These are phyloP conservation scores for Beauveria sp. DNA, from an alignment of 2,329 filamentous ascomycete species.

Conservation along the genomic window DNA sequence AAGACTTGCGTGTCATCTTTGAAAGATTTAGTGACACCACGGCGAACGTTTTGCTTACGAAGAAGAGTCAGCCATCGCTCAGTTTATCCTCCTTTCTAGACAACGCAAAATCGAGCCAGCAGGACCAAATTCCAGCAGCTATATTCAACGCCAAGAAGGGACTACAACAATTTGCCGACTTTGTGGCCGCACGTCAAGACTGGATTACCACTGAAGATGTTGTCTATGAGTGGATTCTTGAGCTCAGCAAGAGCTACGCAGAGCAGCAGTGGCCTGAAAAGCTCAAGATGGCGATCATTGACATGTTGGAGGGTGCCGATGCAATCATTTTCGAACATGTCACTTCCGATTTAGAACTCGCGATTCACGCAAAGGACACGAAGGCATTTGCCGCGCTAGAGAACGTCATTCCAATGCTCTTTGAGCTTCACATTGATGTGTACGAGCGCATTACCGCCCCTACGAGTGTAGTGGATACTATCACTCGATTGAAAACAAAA, in stretches of 20 bases:
- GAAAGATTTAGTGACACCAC: constrained; percentile 44
- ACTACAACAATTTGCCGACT: constrained; percentile 42
- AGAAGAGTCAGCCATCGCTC: constrained; percentile 43
- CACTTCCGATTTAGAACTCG: constrained; percentile 32
- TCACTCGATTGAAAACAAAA: constrained; percentile 40
- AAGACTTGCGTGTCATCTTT: constrained; percentile 43
- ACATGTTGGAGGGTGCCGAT: constrained; percentile 48
- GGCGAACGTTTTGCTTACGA: constrained; percentile 44
- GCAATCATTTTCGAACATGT: constrained; percentile 42
- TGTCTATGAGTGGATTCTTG: constrained; percentile 49
- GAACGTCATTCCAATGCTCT: constrained; percentile 47
- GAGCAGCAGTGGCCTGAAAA: constrained; percentile 49
- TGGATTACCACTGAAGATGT: constrained; percentile 51
- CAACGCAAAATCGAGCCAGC: constrained; percentile 49
- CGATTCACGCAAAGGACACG: background rate
- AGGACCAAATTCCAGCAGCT: constrained; percentile 38
- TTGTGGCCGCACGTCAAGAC: constrained; percentile 31
- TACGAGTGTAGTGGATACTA: constrained; percentile 44
- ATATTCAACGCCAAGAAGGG: constrained; percentile 46
- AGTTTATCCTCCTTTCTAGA: constrained; percentile 56
- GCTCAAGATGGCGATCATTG: constrained; percentile 49
- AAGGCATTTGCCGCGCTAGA: constrained; percentile 25
- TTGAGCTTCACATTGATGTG: constrained; percentile 55
- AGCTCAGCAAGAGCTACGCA: constrained; percentile 43
- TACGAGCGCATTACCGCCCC: constrained; percentile 52